A percentile compares a stretch with the other conserved stretches of the same genome.
Evolutionary conservation across 1,284 basidiomycete genomes (phyloP).

Genomic region (Golubevia sp.): DNA sequence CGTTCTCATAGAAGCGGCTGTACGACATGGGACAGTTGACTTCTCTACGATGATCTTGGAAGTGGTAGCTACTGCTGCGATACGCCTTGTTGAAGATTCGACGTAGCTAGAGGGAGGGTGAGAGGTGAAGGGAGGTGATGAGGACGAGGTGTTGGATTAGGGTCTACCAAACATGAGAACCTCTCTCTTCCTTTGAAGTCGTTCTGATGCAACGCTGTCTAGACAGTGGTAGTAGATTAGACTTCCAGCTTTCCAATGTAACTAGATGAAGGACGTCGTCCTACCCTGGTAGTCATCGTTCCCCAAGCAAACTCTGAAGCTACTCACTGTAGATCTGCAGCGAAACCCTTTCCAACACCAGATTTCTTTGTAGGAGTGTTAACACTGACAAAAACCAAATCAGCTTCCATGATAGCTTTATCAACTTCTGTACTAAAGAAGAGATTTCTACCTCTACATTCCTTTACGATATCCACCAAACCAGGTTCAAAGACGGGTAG

Average conservation of each 20-base stretch:
- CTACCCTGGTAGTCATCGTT: no score
- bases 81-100: conserved; percentile 92
- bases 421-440: conserved; percentile 98
- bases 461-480: conserved; percentile 86
- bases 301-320: no score
- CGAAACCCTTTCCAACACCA: conserved; percentile 95
- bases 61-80: conserved; percentile 84
- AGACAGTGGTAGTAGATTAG: no score
- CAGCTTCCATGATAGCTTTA: conserved; percentile 86
- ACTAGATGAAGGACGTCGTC: no score
- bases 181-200: no score
- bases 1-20: conserved; percentile 97
- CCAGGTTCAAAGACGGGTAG: conserved; percentile 97
- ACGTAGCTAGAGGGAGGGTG: conserved; percentile 74
- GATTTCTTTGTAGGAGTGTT: conserved; percentile 99
- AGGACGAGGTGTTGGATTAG: conserved; percentile 6
- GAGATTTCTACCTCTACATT: conserved; percentile 87
- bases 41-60: conserved; percentile 99
- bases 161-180: conserved; percentile 15
- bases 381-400: conserved; percentile 75
- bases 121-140: not conserved
- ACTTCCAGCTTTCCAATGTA: no score
- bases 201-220: no score
- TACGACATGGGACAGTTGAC: conserved; percentile 97
- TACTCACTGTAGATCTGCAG: conserved; percentile 91